Base-by-base conservation (phyloP, 192 early-diverging fungal genomes). In the Coemansia sp. region DNA sequence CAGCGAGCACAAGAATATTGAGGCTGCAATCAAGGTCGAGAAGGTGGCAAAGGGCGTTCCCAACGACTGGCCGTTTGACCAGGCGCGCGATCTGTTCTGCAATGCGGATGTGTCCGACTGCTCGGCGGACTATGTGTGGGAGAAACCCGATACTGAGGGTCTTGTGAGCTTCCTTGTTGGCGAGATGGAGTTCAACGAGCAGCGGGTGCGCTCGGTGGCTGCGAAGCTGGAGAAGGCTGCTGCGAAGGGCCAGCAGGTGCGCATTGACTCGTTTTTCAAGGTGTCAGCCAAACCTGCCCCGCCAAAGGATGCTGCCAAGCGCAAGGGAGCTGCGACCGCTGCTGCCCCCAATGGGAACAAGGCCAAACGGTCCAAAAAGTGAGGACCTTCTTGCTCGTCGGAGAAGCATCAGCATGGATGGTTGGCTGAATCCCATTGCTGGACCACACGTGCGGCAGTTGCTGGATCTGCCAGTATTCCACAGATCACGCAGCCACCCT, bases 161-260 rank as follows among this genome's bases (percentile, higher is more conserved):
- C 74, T 97, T 38, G 91, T 98, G 9, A 83, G 92, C 32, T 98
- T 92, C 68, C 82, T 99, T 64, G 94, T 95, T 13, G 75, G 87
- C n/a, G 95, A 99, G 70, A 99, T 97, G 84, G 92, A 92, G 63
- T 99, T 99, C 84, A 93, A 80, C 69, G 95, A 97, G 81, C 96
- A 98, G 39, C 88, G 96, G 41, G 89, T 99, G 21, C 86, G 94
- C 1, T 88, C 88, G 59, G 89, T 86, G 10, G 86, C 89, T 6
- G 87, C 92, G 44, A 96, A 95, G 72, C 82, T 99, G 38, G 69
- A 85, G 15, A 94, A 94, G 80, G 85, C 90, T 19, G 59, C 87
- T 15, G 90, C 89, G 32, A 85, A 85, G 18, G 91, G 90, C n/a
- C 92, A 91, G 21, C 97, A 99, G 79, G 95, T 91, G 54, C 86